Percentiles rank a stretch among this genome's conserved stretches.
Evolutionary conservation across 163 green algal genomes (phyloP).

Genomic region (Coccomyxa subellipsoidea): DNA sequence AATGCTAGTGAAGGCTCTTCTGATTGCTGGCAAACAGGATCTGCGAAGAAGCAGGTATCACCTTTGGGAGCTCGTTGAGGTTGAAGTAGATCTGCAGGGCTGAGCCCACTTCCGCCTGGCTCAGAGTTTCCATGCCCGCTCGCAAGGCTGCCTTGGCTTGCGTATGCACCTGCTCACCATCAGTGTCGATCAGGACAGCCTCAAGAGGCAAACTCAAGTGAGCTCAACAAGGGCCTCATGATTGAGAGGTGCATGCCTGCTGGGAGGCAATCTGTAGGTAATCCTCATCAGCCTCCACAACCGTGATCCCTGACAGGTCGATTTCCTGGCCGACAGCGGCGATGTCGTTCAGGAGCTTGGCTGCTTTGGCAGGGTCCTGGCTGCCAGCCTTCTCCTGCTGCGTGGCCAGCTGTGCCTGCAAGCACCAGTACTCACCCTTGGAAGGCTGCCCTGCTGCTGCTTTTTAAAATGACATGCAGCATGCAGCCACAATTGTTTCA

Average conservation of each 20-base stretch:
- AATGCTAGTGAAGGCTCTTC: background rate
- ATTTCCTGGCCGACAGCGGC: conserved; percentile 42
- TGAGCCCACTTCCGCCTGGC: conserved; percentile 87
- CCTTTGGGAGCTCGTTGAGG: conserved; percentile 66
- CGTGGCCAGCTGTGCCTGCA: conserved; percentile 21
- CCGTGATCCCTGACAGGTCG: conserved; percentile 66
- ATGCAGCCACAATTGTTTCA: too few species aligned
- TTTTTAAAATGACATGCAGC: too few species aligned
- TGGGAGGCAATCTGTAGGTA: conserved; percentile 60
- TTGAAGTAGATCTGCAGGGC: conserved; percentile 95
- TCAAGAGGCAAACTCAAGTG: background rate
- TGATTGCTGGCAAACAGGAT: background rate
- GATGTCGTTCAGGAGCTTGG: conserved; percentile 85
- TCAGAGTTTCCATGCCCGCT: conserved; percentile 72
- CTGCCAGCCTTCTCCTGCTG: background rate
- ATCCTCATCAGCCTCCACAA: conserved; percentile 58
- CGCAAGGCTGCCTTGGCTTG: conserved; percentile 57
- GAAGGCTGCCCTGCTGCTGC: too few species aligned
- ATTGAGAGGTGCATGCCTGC: background rate
- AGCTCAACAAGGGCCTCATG: background rate
- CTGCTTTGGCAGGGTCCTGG: conserved; percentile 84
- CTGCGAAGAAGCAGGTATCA: background rate
- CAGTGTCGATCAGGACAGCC: background rate
- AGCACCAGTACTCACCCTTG: background rate
- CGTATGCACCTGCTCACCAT: background rate